These are phyloP conservation scores for Phlyctochytrium bullatum DNA, from an alignment of 192 early-diverging fungal species.

Conservation along the genomic window DNA sequence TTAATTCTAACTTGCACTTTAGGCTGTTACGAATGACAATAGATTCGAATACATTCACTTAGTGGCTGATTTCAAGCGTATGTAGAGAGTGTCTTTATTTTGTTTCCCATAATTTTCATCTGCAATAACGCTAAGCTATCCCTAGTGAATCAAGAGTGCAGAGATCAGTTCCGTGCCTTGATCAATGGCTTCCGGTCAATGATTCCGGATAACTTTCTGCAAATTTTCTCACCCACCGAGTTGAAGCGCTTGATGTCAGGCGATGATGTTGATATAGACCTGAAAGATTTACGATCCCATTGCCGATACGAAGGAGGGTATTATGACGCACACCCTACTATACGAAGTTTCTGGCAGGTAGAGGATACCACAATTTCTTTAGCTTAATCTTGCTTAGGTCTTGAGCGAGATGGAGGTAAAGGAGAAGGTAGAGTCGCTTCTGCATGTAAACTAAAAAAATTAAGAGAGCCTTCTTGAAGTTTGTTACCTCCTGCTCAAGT, in stretches of 20 bases:
- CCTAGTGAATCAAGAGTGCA: constrained; percentile 33
- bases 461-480: constrained; percentile 35
- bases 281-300: constrained; percentile 25
- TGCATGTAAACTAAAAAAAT: not conserved
- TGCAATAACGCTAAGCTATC: not conserved
- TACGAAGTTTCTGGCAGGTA: constrained; percentile 35
- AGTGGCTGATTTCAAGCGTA: constrained; percentile 22
- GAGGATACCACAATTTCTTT: constrained; percentile 20
- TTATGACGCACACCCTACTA: constrained; percentile 37
- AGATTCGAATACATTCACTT: constrained; percentile 31
- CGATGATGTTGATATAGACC: constrained; percentile 30
- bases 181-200: constrained; percentile 32
- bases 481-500: constrained; percentile 37
- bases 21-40: constrained; percentile 32
- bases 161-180: constrained; percentile 25
- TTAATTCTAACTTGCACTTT: not conserved
- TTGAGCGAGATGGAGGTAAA: not conserved
- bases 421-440: not conserved
- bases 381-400: constrained; percentile 1
- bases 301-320: constrained; percentile 37
- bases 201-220: constrained; percentile 27
- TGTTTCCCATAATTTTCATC: not conserved
- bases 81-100: not conserved
- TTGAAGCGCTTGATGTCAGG: constrained; percentile 30
- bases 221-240: constrained; percentile 26